These are phyloP conservation scores for Pisolithus thermaeus DNA, from an alignment of 1,284 basidiomycete genomes.

Conservation along the genomic window DNA sequence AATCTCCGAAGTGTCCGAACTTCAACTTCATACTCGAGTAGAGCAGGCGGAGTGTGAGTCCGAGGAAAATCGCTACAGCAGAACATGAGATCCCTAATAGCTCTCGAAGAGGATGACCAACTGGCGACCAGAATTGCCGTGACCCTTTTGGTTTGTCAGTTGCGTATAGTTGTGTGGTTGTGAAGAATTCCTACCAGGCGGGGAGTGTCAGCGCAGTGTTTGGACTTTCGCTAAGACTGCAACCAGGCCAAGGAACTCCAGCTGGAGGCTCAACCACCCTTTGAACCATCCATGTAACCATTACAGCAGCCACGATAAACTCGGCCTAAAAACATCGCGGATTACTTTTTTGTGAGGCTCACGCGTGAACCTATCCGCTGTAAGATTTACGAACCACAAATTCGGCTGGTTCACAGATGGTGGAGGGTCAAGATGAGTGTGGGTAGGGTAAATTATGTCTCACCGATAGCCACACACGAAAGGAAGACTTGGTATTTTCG, in stretches of 20 bases:
- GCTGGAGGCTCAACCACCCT: constrained; percentile 15
- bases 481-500: no score
- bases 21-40: background rate
- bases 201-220: background rate
- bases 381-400: no score
- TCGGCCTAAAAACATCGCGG: constrained; percentile 8
- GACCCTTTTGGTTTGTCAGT: background rate
- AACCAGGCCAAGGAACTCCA: constrained; percentile 13
- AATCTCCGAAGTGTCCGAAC: background rate
- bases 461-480: no score
- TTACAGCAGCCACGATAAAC: constrained; percentile 7
- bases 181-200: background rate
- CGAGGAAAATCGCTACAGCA: background rate
- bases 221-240: constrained; percentile 1
- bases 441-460: no score
- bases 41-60: background rate
- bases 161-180: no score
- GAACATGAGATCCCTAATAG: background rate
- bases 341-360: no score
- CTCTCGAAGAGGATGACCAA: background rate
- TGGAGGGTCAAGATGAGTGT: no score
- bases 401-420: no score
- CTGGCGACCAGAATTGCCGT: background rate
- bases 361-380: no score
- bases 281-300: constrained; percentile 13